phyloP scores from a whole-genome alignment of 1,284 basidiomycete species.

The Boletellus deceptivus region DNA sequence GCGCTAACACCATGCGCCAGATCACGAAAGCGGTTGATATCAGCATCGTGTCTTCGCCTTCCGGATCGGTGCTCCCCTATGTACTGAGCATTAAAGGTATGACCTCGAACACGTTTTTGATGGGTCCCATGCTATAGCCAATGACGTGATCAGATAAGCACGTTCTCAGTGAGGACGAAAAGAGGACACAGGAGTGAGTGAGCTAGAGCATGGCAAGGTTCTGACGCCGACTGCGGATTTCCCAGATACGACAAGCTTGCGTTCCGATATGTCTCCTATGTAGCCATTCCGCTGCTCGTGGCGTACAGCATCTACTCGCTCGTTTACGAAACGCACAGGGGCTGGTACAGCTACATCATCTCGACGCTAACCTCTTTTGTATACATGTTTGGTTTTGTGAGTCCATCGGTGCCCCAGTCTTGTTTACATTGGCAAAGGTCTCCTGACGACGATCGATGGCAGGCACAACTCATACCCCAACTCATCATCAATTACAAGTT shows the following conservation, averaged over 20 bases:
- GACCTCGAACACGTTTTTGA: conserved; percentile 19
- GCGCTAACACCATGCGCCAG: conserved; percentile 35
- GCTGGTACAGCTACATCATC: conserved; percentile 96
- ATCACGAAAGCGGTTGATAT: conserved; percentile 90
- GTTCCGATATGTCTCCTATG: conserved; percentile 89
- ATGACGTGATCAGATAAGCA: conserved; percentile 72
- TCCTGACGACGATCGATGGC: conserved; percentile 21
- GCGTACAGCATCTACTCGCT: conserved; percentile 89
- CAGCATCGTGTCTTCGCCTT: conserved; percentile 53
- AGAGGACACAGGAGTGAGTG: conserved; percentile 93
- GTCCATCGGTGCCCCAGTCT: conserved; percentile 31
- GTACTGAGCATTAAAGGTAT: conserved; percentile 76
- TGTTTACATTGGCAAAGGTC: conserved; percentile 4
- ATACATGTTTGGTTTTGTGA: conserved; percentile 95
- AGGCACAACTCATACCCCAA: conserved; percentile 90
- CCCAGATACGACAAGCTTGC: conserved; percentile 80
- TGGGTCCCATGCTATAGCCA: conserved; percentile 3
- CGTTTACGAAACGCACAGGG: conserved; percentile 84
- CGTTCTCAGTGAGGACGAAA: conserved; percentile 89
- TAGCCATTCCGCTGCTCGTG: conserved; percentile 80
- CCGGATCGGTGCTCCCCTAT: conserved; percentile 76
- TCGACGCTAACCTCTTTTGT: conserved; percentile 86
- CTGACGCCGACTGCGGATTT: conserved; percentile 12
- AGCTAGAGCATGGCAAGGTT: conserved; percentile 13
- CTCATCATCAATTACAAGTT: conserved; percentile 96